A percentile compares a stretch with the other conserved stretches of the same genome.
phyloP scores from a whole-genome alignment of 2,329 filamentous ascomycete genomes.

The Aspergillus uvarum region DNA sequence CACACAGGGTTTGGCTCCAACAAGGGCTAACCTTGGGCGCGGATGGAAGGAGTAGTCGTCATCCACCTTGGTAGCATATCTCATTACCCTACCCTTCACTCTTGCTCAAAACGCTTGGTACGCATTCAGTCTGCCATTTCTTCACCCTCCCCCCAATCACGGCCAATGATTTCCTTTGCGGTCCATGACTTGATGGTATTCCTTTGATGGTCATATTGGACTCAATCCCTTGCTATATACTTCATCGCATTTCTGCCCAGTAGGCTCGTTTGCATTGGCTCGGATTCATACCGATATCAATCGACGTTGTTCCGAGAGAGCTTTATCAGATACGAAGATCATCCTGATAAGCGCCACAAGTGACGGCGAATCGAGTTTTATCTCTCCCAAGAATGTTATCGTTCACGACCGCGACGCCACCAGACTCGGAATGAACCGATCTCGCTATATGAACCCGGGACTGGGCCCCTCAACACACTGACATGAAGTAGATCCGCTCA shows the following conservation, averaged over 20 bases:
- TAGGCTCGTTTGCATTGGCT: not conserved
- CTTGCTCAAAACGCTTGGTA: too few relatives aligned
- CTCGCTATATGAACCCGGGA: not conserved
- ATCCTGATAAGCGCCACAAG: not conserved
- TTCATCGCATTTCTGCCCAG: not conserved
- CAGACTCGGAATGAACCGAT: not conserved
- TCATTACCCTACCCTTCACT: too few relatives aligned
- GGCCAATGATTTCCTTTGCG: too few relatives aligned
- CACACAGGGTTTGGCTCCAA: too few relatives aligned
- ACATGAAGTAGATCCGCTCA: not conserved
- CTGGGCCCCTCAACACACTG: not conserved
- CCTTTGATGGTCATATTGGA: not conserved
- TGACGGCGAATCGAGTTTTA: not conserved
- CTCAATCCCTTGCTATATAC: not conserved
- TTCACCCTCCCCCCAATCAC: too few relatives aligned
- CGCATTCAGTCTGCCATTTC: too few relatives aligned
- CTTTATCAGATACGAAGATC: not conserved
- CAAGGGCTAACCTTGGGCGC: too few relatives aligned
- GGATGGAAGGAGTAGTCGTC: too few relatives aligned
- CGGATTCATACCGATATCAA: not conserved
- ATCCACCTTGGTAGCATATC: too few relatives aligned
- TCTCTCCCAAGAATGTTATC: not conserved
- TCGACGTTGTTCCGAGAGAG: not conserved
- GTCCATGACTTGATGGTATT: too few relatives aligned
- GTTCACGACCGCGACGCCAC: not conserved